These are phyloP conservation scores for Climacium dendroides DNA, from an alignment of 225 moss, liverwort and hornwort genomes.

Conservation along the genomic window DNA sequence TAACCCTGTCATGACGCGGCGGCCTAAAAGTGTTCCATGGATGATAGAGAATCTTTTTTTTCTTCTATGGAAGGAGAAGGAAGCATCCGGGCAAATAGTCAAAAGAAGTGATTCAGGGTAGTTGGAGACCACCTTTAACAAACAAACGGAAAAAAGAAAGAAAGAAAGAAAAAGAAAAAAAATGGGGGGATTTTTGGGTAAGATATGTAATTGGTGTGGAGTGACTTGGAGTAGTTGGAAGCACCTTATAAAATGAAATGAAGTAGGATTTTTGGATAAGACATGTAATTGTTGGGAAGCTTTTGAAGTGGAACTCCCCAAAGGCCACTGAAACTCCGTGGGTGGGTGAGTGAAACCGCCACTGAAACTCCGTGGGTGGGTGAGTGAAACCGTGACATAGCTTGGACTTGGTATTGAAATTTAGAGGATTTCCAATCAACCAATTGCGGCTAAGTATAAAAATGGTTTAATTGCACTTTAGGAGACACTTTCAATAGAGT, in stretches of 20 bases:
- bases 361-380: too few relatives aligned
- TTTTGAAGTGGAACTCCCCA: neutral
- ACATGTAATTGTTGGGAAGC: neutral
- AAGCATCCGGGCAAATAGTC: accelerated
- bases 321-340: accelerated
- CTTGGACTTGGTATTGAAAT: too few relatives aligned
- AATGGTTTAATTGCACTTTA: neutral
- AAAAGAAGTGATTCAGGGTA: accelerated
- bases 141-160: too few relatives aligned
- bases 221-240: too few relatives aligned
- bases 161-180: too few relatives aligned
- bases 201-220: neutral
- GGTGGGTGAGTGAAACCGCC: too few relatives aligned
- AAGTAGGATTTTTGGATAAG: neutral
- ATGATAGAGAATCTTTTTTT: neutral
- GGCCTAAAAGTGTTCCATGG: too few relatives aligned
- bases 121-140: neutral
- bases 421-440: accelerated
- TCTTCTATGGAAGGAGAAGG: too few relatives aligned
- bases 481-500: neutral
- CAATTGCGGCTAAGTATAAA: too few relatives aligned
- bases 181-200: neutral
- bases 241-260: too few relatives aligned
- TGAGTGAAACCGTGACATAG: accelerated
- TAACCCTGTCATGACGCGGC: too few relatives aligned